Evolutionary conservation across 1,139 yeast genomes (phyloP).

Genomic region (Lizanozyma gosingica): DNA sequence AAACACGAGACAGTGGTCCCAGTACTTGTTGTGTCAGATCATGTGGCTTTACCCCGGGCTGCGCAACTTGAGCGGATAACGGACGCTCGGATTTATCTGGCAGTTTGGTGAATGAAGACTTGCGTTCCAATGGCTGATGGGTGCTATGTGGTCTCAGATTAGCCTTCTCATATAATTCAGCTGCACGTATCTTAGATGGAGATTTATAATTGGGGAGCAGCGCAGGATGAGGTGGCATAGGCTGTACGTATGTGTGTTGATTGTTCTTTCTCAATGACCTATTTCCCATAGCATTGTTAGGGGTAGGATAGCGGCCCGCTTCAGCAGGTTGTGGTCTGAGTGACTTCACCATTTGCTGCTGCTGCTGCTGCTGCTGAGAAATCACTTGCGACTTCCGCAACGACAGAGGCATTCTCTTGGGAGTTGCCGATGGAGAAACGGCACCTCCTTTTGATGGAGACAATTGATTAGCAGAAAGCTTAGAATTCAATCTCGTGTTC

Average conservation of each 20-base stretch:
- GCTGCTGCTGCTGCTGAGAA: constrained; percentile 3
- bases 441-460: constrained; percentile 4
- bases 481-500: constrained; percentile 64
- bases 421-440: constrained; percentile 4
- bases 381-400: constrained; percentile 1
- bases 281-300: constrained; percentile 18
- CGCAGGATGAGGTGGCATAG: constrained; percentile 37
- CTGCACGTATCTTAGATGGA: constrained; percentile 37
- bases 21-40: constrained; percentile 13
- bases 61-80: constrained; percentile 6
- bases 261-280: constrained; percentile 22
- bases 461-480: constrained; percentile 36
- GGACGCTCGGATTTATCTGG: constrained; percentile 4
- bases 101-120: constrained; percentile 47
- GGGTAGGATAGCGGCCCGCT: constrained; percentile 3
- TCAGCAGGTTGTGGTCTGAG: constrained; percentile 1
- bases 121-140: constrained; percentile 28
- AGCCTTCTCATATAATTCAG: constrained; percentile 43
- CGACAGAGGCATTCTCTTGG: constrained; percentile 21
- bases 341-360: constrained; percentile 3
- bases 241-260: constrained; percentile 24
- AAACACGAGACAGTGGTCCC: constrained; percentile 7
- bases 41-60: not conserved
- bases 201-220: constrained; percentile 31
- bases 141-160: constrained; percentile 31